Base-by-base conservation (phyloP, 495 filamentous ascomycete genomes). In the Penicillium dipodomyicola region DNA sequence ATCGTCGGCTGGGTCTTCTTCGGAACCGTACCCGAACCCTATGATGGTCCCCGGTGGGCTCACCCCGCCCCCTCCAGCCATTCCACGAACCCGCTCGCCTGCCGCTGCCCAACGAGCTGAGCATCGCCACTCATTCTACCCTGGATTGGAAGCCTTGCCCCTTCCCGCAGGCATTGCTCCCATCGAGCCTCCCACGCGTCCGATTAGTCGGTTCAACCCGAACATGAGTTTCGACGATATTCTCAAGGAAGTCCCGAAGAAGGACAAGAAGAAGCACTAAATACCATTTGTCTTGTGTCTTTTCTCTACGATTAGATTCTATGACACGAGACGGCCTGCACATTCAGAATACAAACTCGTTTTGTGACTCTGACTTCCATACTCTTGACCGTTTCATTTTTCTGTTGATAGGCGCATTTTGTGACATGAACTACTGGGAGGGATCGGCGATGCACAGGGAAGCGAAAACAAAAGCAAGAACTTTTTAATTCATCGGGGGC, bases 151-250 rank as follows among this genome's bases (percentile, higher is more conserved):
- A 60, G 79, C 80, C 4, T 54, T 82, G 44, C 80, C 80, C 2
- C 59, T 82, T 15, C 80, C 80, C 3, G 72, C 75, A 1, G 78
- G 78, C 19, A 77, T 82, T 27, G 72, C 74, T 4, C 78, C 76
- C 14, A 72, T 74, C 29, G 78, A 79, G 52, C 73, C 72, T 22
- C 78, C 68, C 17, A 65, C 69, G 29, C 68, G 67, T 42, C 71
- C 69, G 39, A 63, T 71, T 17, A 75, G 69, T 53, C 73, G 70
- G 44, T 79, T 77, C 67, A 80, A 76, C 49, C 76, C 67, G 52
- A 79, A 73, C 56, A 79, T 79, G 73, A 82, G 76, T 50, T 82
- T 82, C 60, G 79, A 80, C 48, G 74, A 80, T 52, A 82, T 82
- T 48, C 58, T 82, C 48, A 74, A 65, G 50, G 71, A 80, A 46